Percentiles rank a stretch among this genome's conserved stretches.
Evolutionary conservation across 106 monocot genomes (phyloP).

Genomic region (Acanthochlamys bracteata): DNA sequence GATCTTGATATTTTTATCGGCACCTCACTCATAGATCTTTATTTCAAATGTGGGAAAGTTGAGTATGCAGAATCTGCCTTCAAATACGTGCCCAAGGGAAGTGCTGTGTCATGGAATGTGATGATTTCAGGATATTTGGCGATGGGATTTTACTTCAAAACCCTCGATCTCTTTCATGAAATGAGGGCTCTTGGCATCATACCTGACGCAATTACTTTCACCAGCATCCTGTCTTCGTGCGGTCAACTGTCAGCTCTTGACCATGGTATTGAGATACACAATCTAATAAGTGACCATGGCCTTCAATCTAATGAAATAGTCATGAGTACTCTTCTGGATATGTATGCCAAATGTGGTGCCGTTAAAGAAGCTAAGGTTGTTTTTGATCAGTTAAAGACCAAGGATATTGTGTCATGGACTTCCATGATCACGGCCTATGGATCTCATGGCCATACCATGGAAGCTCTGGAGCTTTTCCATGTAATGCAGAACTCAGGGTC

Average conservation of each 20-base stretch:
- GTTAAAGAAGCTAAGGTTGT: constrained; percentile 41
- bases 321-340: constrained; percentile 63
- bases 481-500: constrained; percentile 29
- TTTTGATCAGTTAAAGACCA: constrained; percentile 35
- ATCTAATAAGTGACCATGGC: constrained; percentile 13
- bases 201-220: constrained; percentile 46
- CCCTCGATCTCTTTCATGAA: constrained; percentile 27
- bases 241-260: constrained; percentile 60
- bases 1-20: constrained; percentile 41
- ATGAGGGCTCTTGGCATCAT: constrained; percentile 31
- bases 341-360: constrained; percentile 84
- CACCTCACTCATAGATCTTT: constrained; percentile 51
- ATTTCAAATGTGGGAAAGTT: constrained; percentile 54
- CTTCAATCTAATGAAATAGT: constrained; percentile 48
- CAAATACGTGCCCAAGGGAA: constrained; percentile 22
- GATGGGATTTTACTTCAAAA: constrained; percentile 29
- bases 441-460: constrained; percentile 44
- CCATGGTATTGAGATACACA: constrained; percentile 56
- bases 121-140: constrained; percentile 61
- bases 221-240: constrained; percentile 54
- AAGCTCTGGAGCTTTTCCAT: constrained; percentile 49
- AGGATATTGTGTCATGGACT: constrained; percentile 60
- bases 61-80: constrained; percentile 33
- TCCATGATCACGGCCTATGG: constrained; percentile 76
- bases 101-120: constrained; percentile 62